Conservation (phyloP, 108 stramenopile species). For the Epithemia pelagica region DNA sequence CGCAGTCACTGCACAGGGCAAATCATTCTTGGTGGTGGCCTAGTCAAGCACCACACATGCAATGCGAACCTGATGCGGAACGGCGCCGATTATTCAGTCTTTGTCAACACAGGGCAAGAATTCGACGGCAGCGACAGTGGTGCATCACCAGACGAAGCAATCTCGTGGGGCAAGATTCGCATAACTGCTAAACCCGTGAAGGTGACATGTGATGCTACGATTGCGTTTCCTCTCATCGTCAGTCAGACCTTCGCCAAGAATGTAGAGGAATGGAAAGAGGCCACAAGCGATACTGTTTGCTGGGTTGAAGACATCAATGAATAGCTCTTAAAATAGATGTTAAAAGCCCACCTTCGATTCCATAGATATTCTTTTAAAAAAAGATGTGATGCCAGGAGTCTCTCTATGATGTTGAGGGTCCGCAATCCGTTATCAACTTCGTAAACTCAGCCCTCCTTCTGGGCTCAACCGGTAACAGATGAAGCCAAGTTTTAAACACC, state of each 20-base stretch:
- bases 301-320: conserved; percentile 42
- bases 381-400: too few species aligned
- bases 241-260: conserved; percentile 96
- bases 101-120: conserved; percentile 95
- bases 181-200: conserved; percentile 93
- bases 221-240: conserved; percentile 95
- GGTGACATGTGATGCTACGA: conserved; percentile 91
- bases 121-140: conserved; percentile 98
- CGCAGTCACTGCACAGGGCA: conserved; percentile 89
- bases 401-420: too few species aligned
- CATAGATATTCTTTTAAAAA: too few species aligned
- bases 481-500: too few species aligned
- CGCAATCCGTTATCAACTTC: too few species aligned
- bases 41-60: conserved; percentile 99
- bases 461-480: too few species aligned
- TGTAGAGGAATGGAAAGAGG: conserved; percentile 73
- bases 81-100: conserved; percentile 98
- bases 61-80: conserved; percentile 99
- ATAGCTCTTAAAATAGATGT: neutral
- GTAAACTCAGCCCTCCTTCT: too few species aligned
- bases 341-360: too few species aligned
- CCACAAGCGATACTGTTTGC: conserved; percentile 59
- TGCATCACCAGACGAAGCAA: conserved; percentile 95
- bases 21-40: conserved; percentile 97
- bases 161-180: conserved; percentile 98